Conservation (phyloP, 306 rosid genomes). For the Ormosia emarginata region DNA sequence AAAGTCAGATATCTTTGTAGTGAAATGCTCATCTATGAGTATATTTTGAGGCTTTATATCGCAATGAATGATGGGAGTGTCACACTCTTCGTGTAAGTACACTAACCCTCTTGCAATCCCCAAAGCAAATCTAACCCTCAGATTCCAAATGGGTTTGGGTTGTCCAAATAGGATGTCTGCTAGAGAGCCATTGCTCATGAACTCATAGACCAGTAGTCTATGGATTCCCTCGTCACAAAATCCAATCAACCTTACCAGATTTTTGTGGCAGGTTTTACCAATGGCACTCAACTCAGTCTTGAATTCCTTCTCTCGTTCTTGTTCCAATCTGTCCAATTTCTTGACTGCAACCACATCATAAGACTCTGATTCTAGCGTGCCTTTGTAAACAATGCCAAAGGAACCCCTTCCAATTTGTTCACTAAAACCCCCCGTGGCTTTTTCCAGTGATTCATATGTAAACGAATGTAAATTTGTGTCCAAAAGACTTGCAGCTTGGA, state of each 20-base stretch:
- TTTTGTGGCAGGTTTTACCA: conserved; percentile 43
- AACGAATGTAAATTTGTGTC: conserved; percentile 36
- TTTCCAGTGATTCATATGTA: conserved; percentile 21
- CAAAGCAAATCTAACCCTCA: conserved; percentile 32
- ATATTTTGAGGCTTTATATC: conserved; percentile 49
- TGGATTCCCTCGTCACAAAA: conserved; percentile 41
- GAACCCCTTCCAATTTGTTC: conserved; percentile 45
- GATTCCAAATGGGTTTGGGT: conserved; percentile 30
- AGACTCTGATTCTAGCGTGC: conserved; percentile 16
- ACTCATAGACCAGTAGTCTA: conserved; percentile 37
- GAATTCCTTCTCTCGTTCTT: conserved; percentile 45
- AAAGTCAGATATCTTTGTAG: conserved; percentile 36
- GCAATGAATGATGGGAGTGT: conserved; percentile 42
- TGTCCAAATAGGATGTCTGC: conserved; percentile 32
- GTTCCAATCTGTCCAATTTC: conserved; percentile 40
- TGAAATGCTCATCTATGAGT: conserved; percentile 28
- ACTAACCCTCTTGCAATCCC: conserved; percentile 42
- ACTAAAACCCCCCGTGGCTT: conserved; percentile 33
- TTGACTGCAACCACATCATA: conserved; percentile 28
- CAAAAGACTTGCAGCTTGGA: conserved; percentile 6
- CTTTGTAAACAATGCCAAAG: conserved; percentile 46
- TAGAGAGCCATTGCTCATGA: conserved; percentile 38
- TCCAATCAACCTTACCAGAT: conserved; percentile 41
- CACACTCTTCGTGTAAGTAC: conserved; percentile 49
- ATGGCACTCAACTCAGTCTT: conserved; percentile 38